Conservation (phyloP, 495 filamentous ascomycete genomes). For the Penicillium daleae region DNA sequence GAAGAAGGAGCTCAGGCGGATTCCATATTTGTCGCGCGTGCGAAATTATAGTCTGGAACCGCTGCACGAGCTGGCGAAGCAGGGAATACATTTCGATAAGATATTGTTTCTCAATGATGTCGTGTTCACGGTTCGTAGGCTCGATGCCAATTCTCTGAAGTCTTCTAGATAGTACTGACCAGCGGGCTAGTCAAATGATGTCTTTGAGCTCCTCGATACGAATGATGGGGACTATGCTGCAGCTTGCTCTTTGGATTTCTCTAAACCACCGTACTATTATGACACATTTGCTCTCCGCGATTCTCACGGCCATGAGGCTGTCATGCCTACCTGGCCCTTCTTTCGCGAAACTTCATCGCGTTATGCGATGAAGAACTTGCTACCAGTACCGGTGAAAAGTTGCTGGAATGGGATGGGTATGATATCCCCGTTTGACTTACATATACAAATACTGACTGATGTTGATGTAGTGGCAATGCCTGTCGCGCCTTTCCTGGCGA, state of each 20-base stretch:
- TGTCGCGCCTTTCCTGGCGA: conserved; percentile 58
- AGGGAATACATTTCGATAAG: conserved; percentile 63
- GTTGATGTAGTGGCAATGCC: conserved; percentile 54
- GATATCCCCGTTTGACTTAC: not conserved
- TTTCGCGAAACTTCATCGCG: conserved; percentile 66
- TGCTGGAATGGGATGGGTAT: conserved; percentile 85
- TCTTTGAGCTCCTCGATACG: conserved; percentile 71
- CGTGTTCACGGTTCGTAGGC: conserved; percentile 63
- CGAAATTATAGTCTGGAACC: conserved; percentile 61
- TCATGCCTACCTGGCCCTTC: conserved; percentile 75
- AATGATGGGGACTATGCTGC: conserved; percentile 75
- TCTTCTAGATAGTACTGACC: not conserved
- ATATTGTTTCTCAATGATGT: conserved; percentile 79
- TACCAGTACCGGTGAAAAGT: conserved; percentile 68
- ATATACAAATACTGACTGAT: conserved; percentile 6
- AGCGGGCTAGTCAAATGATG: conserved; percentile 55
- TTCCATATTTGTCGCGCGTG: conserved; percentile 67
- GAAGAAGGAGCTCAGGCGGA: conserved; percentile 61
- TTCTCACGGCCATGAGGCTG: conserved; percentile 59
- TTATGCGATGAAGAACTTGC: conserved; percentile 54
- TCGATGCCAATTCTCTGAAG: not conserved
- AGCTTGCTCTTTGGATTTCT: conserved; percentile 80
- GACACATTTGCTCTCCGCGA: conserved; percentile 88
- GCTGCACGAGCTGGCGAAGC: conserved; percentile 44
- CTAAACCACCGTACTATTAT: conserved; percentile 69